Evolutionary conservation across 768 basidiomycete species (phyloP), one percentile per base, ranked within the genome.

Genomic region (Naematelia encephala): DNA sequence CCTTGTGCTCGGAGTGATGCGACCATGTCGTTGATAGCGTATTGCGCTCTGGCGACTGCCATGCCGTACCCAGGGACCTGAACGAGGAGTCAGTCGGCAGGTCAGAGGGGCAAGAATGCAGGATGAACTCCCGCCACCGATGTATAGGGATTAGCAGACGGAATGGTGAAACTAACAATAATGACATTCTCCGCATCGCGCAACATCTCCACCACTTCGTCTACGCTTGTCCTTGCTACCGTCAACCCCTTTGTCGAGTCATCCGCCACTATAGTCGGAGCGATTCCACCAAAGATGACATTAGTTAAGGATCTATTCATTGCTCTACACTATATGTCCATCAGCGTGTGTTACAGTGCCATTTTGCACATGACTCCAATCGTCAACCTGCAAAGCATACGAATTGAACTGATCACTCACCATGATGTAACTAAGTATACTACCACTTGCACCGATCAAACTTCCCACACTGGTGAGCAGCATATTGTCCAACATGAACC

Each of bases 361-460:
- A 5, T 22, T 45, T 23, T 56, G n/a, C 47, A 21, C 19, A 51
- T 49, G 52, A 62, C 26, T 30, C 39, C 12, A n/a, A n/a, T n/a
- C n/a, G 39, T 11, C 11, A 11, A 11, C 39, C 19, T 43, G 39
- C 12, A 19, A 43, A 43, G 39, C 11, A 19, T 11, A 19, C 12
- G 39, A 19, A 19, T 11, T 11, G 39, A 50, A 26, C 8, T 5
- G 25, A 5, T 4, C 42, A 60, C 83, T 63, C 66, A 89, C 90
- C 90, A 91, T 92, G 72, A 92, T 91, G 67, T 92, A 91, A 11
- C 89, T 90, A 50, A 92, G 82, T 70, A 92, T 92, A 13, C 88
- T 90, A 49, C 90, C 90, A 76, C 87, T 89, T 71, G 91, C 90
- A 39, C 90, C 90, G 59, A 92, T 92, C 49, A 92, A 78, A 21